phyloP scores from a whole-genome alignment of 148 eudicot genomes.

The Salicornia ramosissima region DNA sequence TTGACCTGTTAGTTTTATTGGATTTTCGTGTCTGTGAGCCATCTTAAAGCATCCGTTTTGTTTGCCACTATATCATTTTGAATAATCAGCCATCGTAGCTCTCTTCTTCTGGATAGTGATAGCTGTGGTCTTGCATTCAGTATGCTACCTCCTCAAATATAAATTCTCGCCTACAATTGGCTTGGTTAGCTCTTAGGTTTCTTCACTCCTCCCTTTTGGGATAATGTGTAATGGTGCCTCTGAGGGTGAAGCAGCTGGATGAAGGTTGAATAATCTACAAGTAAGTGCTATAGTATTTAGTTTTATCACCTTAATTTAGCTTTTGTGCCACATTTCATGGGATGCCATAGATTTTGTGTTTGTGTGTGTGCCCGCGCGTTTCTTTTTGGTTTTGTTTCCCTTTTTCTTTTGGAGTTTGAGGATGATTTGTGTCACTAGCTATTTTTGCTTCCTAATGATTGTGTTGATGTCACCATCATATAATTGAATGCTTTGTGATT shows the following conservation, averaged over 20 bases:
- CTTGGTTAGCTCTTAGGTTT: background rate
- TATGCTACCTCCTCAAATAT: background rate
- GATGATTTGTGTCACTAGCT: background rate
- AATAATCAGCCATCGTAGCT: background rate
- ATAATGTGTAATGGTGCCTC: background rate
- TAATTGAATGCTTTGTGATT: background rate
- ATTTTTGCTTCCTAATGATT: background rate
- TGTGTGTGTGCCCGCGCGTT: too few species aligned
- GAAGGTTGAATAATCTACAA: constrained; percentile 17
- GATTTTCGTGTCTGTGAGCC: background rate
- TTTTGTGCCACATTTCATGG: constrained; percentile 6
- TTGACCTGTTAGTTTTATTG: background rate
- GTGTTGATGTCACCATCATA: background rate
- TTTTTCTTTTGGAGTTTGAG: background rate
- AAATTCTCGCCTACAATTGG: background rate
- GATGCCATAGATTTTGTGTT: constrained; percentile 1
- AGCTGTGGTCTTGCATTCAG: background rate
- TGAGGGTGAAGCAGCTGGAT: constrained; percentile 27
- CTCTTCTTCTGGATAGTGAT: constrained; percentile 6
- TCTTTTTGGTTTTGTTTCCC: background rate
- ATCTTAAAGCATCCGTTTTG: background rate
- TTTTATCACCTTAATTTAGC: constrained; percentile 11
- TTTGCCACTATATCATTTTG: background rate
- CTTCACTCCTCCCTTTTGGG: background rate
- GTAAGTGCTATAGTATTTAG: constrained; percentile 24